A percentile compares a stretch with the other conserved stretches of the same genome.
Conservation (phyloP, 371 early-diverging fungal species). For the Mortierella polycephala region DNA sequence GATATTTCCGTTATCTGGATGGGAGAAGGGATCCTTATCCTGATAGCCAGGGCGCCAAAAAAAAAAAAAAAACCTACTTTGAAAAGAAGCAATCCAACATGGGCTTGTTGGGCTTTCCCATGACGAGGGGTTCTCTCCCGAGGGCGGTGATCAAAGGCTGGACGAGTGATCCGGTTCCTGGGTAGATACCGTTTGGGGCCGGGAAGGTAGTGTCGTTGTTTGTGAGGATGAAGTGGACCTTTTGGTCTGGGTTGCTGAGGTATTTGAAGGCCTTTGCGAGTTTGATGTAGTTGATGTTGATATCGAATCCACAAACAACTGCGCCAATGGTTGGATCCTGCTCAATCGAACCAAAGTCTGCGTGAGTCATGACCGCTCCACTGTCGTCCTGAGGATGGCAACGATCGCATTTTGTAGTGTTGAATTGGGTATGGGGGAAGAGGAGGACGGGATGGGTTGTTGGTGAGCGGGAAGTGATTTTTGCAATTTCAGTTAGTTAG, state of each 20-base stretch:
- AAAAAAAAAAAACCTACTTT: constrained; percentile 54
- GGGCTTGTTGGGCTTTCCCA: constrained; percentile 93
- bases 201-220: constrained; percentile 94
- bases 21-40: too few relatives aligned
- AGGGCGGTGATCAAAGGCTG: constrained; percentile 79
- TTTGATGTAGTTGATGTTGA: constrained; percentile 89
- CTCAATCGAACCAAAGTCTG: constrained; percentile 61
- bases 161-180: constrained; percentile 88
- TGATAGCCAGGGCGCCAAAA: too few relatives aligned
- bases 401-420: too few relatives aligned
- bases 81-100: constrained; percentile 92
- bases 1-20: too few relatives aligned
- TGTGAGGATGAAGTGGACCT: constrained; percentile 89
- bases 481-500: too few relatives aligned
- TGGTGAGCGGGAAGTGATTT: too few relatives aligned
- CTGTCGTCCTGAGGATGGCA: too few relatives aligned
- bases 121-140: constrained; percentile 79
- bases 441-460: too few relatives aligned
- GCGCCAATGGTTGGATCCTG: constrained; percentile 81
- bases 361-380: constrained; percentile 54
- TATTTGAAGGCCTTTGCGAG: constrained; percentile 91
- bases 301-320: constrained; percentile 90
- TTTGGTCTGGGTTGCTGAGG: constrained; percentile 71
- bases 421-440: too few relatives aligned
- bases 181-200: constrained; percentile 62